Base-by-base conservation (phyloP, 2,329 filamentous ascomycete genomes). In the Pseudocercospora fuligena region DNA sequence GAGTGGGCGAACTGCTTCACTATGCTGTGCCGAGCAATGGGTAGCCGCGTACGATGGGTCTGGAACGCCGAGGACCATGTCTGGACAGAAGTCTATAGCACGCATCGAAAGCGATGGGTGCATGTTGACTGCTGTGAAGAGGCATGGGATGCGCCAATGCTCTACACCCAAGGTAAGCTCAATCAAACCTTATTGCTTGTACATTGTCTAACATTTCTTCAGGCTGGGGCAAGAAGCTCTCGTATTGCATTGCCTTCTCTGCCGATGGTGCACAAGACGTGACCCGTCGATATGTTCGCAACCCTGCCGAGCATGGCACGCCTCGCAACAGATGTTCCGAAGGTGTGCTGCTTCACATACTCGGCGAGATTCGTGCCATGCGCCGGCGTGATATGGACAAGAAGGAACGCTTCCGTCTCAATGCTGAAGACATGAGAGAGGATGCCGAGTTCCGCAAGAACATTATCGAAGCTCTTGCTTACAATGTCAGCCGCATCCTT, bases 1-100 rank as follows among this genome's bases (percentile, higher is more conserved):
- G 95, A 99, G 82, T 98, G 95, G 93, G 93, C 93, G 72, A 98
- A 97, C 81, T 97, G 94, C 85, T 99, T 99, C 82, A 94, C 91
- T 82, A 98, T 98, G 95, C 86, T 99, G 61, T 98, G 94, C 83
- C 89, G 94, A 67, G 95, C 95, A 4, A 89, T 98, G 14, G 94
- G 94, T 59, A 92, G 91, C 67, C 88, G 94, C 68, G 93, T 97
- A 25, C 89, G 95, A 75, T 99, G 95, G 95, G 91, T 99, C 11
- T 99, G 95, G 95, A 98, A 98, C 73, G 90, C 91, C 31, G 95
- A 98, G 80, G 95, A 98, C 78, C 92, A 97, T 76, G 92, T 97
- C 27, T 99, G 95, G 95, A 97, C 94, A 0, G 95, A 98, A 75
- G 91, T 98, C 14, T 99, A 97, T 82, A 97, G 94, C 2, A 92